Conservation (phyloP, 129 eudicot species). For the Pulicaria dysenterica region DNA sequence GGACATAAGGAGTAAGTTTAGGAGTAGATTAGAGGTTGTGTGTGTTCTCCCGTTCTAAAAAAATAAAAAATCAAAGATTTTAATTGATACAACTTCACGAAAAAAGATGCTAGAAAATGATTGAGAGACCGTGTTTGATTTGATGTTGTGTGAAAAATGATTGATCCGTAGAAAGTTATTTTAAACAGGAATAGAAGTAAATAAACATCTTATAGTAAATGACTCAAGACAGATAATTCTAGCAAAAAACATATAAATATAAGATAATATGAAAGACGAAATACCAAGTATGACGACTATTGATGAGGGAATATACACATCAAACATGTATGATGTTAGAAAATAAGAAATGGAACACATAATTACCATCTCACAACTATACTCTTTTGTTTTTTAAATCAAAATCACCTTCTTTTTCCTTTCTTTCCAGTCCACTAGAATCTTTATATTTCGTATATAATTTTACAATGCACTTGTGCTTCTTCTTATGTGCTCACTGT, state of each 20-base stretch:
- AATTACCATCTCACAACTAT: not conserved
- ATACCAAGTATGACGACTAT: not conserved
- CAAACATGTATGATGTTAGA: not conserved
- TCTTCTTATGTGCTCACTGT: not conserved
- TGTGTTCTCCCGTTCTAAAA: no score
- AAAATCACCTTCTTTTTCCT: not conserved
- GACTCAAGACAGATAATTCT: not conserved
- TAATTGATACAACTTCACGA: no score
- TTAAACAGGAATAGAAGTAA: not conserved
- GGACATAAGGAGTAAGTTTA: no score
- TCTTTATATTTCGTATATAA: not conserved
- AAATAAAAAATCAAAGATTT: no score
- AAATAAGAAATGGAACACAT: not conserved
- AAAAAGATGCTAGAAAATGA: no score
- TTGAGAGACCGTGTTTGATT: no score
- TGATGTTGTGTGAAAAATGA: no score
- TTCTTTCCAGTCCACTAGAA: not conserved
- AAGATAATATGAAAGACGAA: not conserved
- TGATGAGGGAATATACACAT: not conserved
- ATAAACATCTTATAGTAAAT: not conserved
- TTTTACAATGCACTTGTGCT: slow-evolving; percentile 1
- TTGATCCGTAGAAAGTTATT: no score
- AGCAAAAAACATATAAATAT: not conserved
- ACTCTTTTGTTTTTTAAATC: not conserved
- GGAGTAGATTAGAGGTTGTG: no score